phyloP scores from a whole-genome alignment of 108 stramenopile genomes.

The Discostella stelligeroides region DNA sequence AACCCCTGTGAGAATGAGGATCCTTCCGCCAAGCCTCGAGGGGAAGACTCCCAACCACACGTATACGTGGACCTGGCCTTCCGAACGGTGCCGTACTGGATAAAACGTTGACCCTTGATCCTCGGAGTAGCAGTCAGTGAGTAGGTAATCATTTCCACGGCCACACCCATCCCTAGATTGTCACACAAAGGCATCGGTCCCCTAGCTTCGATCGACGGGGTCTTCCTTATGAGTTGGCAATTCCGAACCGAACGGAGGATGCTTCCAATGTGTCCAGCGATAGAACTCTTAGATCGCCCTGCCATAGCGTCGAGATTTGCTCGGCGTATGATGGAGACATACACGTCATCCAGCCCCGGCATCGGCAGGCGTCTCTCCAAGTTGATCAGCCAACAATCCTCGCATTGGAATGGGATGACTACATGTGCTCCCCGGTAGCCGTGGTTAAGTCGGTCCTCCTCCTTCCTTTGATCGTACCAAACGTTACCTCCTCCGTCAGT shows the following conservation, averaged over 20 bases:
- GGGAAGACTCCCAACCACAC: conserved; percentile 14
- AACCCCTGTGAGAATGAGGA: not conserved
- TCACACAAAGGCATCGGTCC: conserved; percentile 35
- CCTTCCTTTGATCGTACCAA: too few species aligned
- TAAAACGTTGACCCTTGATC: conserved; percentile 5
- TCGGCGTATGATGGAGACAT: too few species aligned
- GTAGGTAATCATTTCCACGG: conserved; percentile 20
- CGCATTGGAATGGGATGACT: too few species aligned
- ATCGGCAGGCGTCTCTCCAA: too few species aligned
- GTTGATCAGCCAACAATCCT: too few species aligned
- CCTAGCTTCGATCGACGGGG: not conserved
- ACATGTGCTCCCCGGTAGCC: too few species aligned
- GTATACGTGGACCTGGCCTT: conserved; percentile 10
- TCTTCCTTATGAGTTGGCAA: not conserved
- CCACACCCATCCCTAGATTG: conserved; percentile 29
- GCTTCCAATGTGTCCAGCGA: not conserved
- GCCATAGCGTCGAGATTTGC: conserved; percentile 49
- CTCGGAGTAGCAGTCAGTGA: conserved; percentile 25
- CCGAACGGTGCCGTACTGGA: conserved; percentile 39
- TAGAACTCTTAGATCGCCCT: not conserved
- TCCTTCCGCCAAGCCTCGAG: conserved; percentile 2
- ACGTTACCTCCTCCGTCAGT: too few species aligned
- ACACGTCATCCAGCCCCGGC: too few species aligned
- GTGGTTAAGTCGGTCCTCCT: too few species aligned
- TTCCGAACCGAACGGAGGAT: not conserved